Conservation (phyloP, 257 asterid genomes). For the Solanum lycopersicoides region DNA sequence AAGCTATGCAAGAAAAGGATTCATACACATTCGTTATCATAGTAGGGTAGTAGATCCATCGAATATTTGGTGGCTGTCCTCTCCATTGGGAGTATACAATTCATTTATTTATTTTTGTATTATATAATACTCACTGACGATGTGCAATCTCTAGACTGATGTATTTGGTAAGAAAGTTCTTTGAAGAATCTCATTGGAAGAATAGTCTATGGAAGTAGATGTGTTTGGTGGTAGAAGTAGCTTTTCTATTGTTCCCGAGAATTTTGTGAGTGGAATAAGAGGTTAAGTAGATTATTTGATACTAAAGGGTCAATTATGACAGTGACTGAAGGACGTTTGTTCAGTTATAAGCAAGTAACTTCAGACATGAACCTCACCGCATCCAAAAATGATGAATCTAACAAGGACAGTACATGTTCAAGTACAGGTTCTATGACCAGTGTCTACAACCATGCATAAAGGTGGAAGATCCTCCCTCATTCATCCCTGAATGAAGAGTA, state of each 20-base stretch:
- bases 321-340: not conserved
- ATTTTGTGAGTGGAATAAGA: not conserved
- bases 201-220: not conserved
- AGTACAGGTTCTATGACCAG: not conserved
- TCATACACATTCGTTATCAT: not conserved
- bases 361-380: not conserved
- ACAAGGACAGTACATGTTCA: not conserved
- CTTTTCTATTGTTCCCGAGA: not conserved
- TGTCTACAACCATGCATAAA: too few relatives aligned
- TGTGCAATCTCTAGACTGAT: not conserved
- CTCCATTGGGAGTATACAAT: not conserved
- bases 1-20: not conserved
- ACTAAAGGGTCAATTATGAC: not conserved
- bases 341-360: not conserved
- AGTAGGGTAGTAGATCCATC: not conserved
- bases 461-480: not conserved
- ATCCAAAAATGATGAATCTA: not conserved
- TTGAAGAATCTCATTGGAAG: not conserved
- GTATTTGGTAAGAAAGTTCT: not conserved
- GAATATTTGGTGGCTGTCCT: not conserved
- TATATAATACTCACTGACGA: not conserved
- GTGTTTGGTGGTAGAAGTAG: not conserved
- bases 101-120: not conserved
- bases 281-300: not conserved
- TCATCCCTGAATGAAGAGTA: not conserved